Evolutionary conservation across 192 early-diverging fungal genomes (phyloP).

Genomic region (Diversispora epigaea): DNA sequence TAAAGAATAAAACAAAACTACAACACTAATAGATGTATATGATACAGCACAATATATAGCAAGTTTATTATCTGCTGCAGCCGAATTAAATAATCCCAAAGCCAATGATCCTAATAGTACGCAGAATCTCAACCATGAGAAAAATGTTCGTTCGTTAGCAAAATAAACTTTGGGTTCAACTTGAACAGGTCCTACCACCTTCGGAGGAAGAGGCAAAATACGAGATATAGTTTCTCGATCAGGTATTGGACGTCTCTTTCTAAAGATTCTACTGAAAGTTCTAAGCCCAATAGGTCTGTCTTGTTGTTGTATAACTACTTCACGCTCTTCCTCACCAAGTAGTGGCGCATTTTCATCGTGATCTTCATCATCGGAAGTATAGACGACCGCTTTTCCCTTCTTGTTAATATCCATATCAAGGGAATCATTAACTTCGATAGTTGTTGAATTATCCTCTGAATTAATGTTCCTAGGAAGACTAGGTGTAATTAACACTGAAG

Average conservation of each 20-base stretch:
- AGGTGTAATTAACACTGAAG: not conserved
- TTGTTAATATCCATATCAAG: not conserved
- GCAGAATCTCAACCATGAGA: constrained; percentile 79
- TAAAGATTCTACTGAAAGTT: constrained; percentile 16
- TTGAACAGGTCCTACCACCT: constrained; percentile 54
- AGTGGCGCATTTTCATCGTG: not conserved
- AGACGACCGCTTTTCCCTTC: constrained; percentile 29
- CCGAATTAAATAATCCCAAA: constrained; percentile 75
- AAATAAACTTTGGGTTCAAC: constrained; percentile 87
- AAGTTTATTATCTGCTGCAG: constrained; percentile 62
- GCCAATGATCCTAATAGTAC: constrained; percentile 68
- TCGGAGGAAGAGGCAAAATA: constrained; percentile 45
- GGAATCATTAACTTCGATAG: not conserved
- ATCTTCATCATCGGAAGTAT: not conserved
- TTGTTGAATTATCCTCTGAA: not conserved
- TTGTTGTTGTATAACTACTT: not conserved
- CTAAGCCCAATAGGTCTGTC: not conserved
- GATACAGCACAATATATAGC: constrained; percentile 69
- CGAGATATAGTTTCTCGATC: constrained; percentile 38
- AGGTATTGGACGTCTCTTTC: not conserved
- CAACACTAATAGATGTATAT: constrained; percentile 66
- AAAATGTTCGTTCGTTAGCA: constrained; percentile 85
- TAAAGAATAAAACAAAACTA: constrained; percentile 71
- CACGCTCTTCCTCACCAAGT: not conserved
- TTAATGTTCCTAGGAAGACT: not conserved